Evolutionary conservation across 768 basidiomycete species (phyloP), one percentile per base, ranked within the genome.

Genomic region (Amanita brunnescens): DNA sequence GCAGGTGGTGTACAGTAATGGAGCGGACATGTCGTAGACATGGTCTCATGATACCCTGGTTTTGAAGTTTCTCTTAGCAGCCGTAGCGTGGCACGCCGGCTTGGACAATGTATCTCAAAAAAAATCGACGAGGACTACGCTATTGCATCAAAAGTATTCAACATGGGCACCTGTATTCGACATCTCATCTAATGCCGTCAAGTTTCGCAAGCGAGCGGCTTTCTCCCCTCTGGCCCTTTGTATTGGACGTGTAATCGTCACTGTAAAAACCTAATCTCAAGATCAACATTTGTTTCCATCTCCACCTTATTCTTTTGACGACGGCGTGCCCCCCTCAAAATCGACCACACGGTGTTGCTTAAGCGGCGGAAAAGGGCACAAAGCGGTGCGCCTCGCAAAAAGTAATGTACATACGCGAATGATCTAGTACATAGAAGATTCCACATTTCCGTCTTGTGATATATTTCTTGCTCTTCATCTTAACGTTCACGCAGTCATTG

Each of bases 211-310:
- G 12, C 18, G 33, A 16, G n/a, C 21, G 24, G 13, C 18, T 13
- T 30, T 34, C 21, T 39, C 21, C 21, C 18, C 13, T 47, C 30
- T 23, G 35, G n/a, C 24, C 37, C 35, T 8, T 30, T 49, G 49
- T 49, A 49, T 49, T 41, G 38, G 49, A 49, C 49, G 49, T 41
- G 49, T 49, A 49, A 49, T 23, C 49, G 45, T 49, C 49, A 40
- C 14, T 41, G 37, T 39, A 40, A 49, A 40, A 30, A 13, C 30
- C 40, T 49, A 49, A 49, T 49, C 26, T 40, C 39, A 41, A 49
- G 49, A 49, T 20, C 39, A 16, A 33, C 23, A 41, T 40, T 41
- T 41, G 8, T 33, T 40, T 32, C 41, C 49, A 18, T 23, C 29
- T 10, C 29, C 26, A 6, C 9, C 16, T 41, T 38, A 40, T 29